Evolutionary conservation across 495 filamentous ascomycete genomes (phyloP), one percentile per base, ranked within the genome.

Genomic region (Friedmanniomyces endolithicus): DNA sequence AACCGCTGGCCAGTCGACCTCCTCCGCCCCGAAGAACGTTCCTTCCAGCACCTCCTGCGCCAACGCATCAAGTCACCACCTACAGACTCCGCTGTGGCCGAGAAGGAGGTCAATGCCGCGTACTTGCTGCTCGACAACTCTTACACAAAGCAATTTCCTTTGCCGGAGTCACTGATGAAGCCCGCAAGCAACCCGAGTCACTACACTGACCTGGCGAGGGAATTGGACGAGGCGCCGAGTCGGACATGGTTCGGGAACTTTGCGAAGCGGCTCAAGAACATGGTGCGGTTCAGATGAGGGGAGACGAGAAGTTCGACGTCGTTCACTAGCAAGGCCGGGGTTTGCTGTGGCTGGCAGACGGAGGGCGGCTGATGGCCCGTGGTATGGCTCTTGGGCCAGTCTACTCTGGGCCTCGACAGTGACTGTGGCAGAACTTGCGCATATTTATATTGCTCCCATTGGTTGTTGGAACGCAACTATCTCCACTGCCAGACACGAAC

Each of bases 101-200:
- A 70, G 77, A 40, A 72, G 73, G 57, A 90, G 64, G 76, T 79
- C 45, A 86, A 88, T 62, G 87, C 86, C 6, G 73, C 92, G 1
- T 84, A 84, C 57, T 78, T 81, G 1, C 75, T 95, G 12, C 70
- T 94, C 20, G 81, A 88, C 55, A 77, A 94, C 67, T 70, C 82
- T 49, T 92, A 87, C 65, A 76, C 70, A 45, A 77, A 73, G 64
- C 77, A 71, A 74, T 92, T 89, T 66, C 83, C 81, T 9, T 62
- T 88, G 17, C 71, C 76, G 0, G 71, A 73, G 17, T 71, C 70
- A 17, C 64, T 90, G 47, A 75, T 89, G 59, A 70, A 72, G 24
- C 89, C 89, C 1, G 77, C 76, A 33, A 86, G 80, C 63, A 83
- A 88, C 55, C 87, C 88, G 25, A 79, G 74, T 3, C 79, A 94